Percentiles rank a stretch among this genome's conserved stretches.
These are phyloP conservation scores for Lentinula sp. DNA, from an alignment of 768 basidiomycete species.

Conservation along the genomic window DNA sequence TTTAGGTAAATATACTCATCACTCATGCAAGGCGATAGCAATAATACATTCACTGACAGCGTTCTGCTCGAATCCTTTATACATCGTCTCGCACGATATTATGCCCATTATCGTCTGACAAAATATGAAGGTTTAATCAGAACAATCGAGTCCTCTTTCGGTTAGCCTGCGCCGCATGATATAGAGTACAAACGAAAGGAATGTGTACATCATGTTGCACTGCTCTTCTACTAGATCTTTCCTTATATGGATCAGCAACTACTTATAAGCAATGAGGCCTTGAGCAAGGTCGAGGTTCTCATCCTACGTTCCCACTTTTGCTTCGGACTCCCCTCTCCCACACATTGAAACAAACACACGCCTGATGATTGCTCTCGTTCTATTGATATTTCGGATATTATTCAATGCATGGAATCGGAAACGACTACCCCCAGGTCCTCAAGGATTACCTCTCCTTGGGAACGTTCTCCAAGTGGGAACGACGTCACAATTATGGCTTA, in stretches of 20 bases:
- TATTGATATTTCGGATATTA: neutral
- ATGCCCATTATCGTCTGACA: too few species aligned
- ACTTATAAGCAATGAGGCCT: neutral
- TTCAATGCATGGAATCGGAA: neutral
- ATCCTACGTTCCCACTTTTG: too few species aligned
- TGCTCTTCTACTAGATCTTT: neutral
- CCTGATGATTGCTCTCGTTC: neutral
- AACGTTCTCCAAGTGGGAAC: conserved; percentile 13
- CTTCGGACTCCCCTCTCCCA: too few species aligned
- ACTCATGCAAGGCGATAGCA: too few species aligned
- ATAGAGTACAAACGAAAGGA: neutral
- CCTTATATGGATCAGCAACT: neutral
- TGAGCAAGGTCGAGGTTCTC: too few species aligned
- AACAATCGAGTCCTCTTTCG: too few species aligned
- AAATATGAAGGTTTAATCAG: too few species aligned
- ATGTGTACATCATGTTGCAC: neutral
- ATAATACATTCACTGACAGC: too few species aligned
- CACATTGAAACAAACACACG: neutral
- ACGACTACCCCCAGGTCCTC: conserved; percentile 24
- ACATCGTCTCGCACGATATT: too few species aligned
- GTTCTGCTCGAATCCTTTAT: too few species aligned
- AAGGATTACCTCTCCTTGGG: conserved; percentile 24
- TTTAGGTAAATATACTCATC: too few species aligned
- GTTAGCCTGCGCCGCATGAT: too few species aligned
- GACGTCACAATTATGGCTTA: neutral